Base-by-base conservation (phyloP, 352 stramenopile species). In the Phytophthora cryptogea region DNA sequence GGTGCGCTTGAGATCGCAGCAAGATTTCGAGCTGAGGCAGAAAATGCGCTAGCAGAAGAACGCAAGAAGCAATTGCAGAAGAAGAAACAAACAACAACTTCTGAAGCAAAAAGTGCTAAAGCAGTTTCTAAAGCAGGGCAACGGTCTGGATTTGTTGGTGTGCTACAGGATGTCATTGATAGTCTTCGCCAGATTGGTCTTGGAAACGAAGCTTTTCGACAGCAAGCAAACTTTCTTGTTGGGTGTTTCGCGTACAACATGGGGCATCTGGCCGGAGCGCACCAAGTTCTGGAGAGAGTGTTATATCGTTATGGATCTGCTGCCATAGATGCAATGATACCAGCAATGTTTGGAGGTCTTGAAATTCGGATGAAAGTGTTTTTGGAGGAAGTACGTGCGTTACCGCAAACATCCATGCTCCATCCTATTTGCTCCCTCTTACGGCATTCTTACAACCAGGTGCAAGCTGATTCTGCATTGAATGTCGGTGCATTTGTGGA, bases 1-100 rank as follows among this genome's bases (percentile, higher is more conserved):
- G 68, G 61, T 30, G 70, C 65, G 35, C 17, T 72, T 26, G 59
- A 68, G n/a, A 54, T 83, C 36, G 35, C 48, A 3, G 33, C 45
- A 26, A 40, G 45, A 20, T 70, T 62, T 52, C 51, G 13, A 53
- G 17, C n/a, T 33, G 35, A 55, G 16, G 8, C 32, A 30, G 39
- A 60, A 47, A 8, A 11, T 32, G 13, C 8, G 6, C 20, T 43
- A 43, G 27, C 65, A 35, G 42, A 64, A 54, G 41, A 47, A 9
- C 35, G 20, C 17, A 46, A 61, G 31, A 61, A 61, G 5, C 36
- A 54, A 14, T 11, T 23, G 2, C 52, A 68, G 10, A 69, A 56
- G 31, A 63, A 56, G 8, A 66, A 49, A 26, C 54, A 65, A 54
- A 9, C 11, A n/a, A 35, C 32, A 43, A 16, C 8, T 41, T 0